Evolutionary conservation across 1,284 basidiomycete species (phyloP).

Genomic region (Acaromyces ingoldii): DNA sequence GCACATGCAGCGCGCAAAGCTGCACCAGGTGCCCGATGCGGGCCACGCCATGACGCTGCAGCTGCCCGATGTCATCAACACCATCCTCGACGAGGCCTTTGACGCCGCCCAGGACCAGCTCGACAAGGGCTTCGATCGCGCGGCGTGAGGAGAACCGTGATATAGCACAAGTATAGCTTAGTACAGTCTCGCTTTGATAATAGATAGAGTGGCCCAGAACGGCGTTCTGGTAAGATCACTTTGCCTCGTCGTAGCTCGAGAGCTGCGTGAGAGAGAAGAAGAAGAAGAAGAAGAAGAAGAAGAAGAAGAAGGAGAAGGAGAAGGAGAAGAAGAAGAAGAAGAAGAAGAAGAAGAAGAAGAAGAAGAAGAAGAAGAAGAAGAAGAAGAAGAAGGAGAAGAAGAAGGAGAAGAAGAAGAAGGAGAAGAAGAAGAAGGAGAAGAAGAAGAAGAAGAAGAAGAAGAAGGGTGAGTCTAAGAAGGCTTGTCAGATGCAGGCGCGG

Average conservation of each 20-base stretch:
- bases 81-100: no score
- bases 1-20: constrained; percentile 67
- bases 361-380: neutral
- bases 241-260: no score
- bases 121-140: no score
- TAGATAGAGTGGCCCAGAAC: no score
- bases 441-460: neutral
- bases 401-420: constrained; percentile 9
- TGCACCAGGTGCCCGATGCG: constrained; percentile 61
- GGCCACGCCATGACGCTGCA: constrained; percentile 60
- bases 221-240: no score
- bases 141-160: no score
- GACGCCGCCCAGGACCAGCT: no score
- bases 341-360: constrained; percentile 4
- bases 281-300: neutral
- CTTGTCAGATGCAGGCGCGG: no score
- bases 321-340: constrained; percentile 10
- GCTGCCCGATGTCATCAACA: no score
- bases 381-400: constrained; percentile 14
- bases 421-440: neutral
- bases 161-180: no score
- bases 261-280: neutral
- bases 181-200: no score
- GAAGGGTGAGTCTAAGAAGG: constrained; percentile 4
- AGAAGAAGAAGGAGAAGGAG: neutral